Percentiles rank a stretch among this genome's conserved stretches.
Evolutionary conservation across 2,329 filamentous ascomycete genomes (phyloP).

Genomic region (Beauveria scarabaeidicola): DNA sequence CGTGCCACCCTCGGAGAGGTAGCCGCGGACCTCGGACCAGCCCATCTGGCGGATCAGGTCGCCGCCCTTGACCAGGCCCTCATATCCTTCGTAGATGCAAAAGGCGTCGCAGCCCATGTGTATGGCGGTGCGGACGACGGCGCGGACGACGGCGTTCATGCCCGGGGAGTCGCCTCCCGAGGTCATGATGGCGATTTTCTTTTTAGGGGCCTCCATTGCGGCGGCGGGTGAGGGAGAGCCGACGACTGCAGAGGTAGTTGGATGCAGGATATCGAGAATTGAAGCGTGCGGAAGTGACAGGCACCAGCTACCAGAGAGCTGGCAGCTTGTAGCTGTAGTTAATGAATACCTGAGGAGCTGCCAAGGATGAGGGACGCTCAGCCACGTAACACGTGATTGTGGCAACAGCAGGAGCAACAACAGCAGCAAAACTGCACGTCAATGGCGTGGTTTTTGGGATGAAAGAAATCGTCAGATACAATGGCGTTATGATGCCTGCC

Average conservation of each 20-base stretch:
- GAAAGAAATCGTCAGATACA: background rate
- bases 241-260: background rate
- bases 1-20: slow-evolving; percentile 87
- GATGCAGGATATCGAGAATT: background rate
- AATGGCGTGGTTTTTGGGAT: background rate
- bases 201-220: slow-evolving; percentile 34
- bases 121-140: slow-evolving; percentile 85
- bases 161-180: slow-evolving; percentile 89
- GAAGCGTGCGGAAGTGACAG: background rate
- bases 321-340: background rate
- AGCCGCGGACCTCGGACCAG: slow-evolving; percentile 93
- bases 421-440: background rate
- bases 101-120: slow-evolving; percentile 73
- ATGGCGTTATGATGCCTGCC: background rate
- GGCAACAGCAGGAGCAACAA: background rate
- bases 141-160: slow-evolving; percentile 87
- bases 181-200: slow-evolving; percentile 84
- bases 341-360: background rate
- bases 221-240: background rate
- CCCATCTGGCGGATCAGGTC: slow-evolving; percentile 79
- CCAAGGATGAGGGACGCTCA: background rate
- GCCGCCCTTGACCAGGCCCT: slow-evolving; percentile 84
- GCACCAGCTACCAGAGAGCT: background rate
- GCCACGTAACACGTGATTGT: background rate
- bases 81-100: slow-evolving; percentile 88